phyloP scores from a whole-genome alignment of 2,329 filamentous ascomycete species.

The Arthrobotrys pseudoclavata region DNA sequence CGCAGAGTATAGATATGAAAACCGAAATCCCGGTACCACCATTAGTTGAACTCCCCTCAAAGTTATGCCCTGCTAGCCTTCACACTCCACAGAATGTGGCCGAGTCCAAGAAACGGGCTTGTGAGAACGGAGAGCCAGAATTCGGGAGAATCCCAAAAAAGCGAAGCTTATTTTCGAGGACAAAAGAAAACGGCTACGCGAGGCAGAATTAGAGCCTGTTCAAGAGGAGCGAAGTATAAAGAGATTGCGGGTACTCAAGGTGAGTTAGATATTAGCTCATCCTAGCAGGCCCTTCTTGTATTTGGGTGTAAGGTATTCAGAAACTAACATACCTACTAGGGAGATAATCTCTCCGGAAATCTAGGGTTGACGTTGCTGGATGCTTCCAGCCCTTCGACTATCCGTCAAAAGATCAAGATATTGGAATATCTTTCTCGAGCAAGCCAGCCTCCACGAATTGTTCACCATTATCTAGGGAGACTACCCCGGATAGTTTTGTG shows the following conservation, averaged over 20 bases:
- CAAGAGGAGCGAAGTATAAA: slow-evolving; percentile 10
- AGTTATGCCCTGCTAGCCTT: neutral
- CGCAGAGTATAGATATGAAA: neutral
- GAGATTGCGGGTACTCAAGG: slow-evolving; percentile 11
- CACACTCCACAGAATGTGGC: slow-evolving; percentile 1
- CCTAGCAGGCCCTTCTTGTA: neutral
- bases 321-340: neutral
- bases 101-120: slow-evolving; percentile 31
- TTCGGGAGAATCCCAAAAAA: slow-evolving; percentile 27
- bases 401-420: too few species aligned
- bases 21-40: neutral
- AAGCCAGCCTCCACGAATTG: too few species aligned
- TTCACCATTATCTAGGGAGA: too few species aligned
- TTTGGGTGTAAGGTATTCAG: neutral
- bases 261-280: neutral
- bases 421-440: too few species aligned
- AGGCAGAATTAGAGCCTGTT: neutral
- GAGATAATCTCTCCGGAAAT: neutral
- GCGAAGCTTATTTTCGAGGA: slow-evolving; percentile 15
- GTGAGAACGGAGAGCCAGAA: slow-evolving; percentile 10
- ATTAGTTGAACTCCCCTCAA: slow-evolving; percentile 8
- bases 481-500: neutral
- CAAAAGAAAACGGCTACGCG: neutral
- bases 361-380: neutral
- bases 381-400: neutral